These are phyloP conservation scores for Neofusicoccum laricinum DNA, from an alignment of 2,329 filamentous ascomycete genomes.

Conservation along the genomic window DNA sequence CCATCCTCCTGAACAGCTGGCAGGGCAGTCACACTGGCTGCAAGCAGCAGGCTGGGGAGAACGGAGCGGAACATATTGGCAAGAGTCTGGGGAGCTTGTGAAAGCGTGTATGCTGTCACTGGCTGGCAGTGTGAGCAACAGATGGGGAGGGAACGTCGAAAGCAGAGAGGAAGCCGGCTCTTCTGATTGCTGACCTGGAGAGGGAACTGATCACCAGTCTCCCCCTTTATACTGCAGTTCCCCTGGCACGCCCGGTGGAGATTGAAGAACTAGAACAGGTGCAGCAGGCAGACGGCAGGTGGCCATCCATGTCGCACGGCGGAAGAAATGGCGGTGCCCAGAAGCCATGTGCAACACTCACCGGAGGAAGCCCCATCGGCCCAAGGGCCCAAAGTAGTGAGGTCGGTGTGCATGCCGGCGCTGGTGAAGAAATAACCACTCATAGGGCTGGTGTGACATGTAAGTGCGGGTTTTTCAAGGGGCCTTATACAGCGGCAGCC, in stretches of 20 bases:
- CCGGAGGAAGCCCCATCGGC: not conserved
- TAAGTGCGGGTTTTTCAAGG: not conserved
- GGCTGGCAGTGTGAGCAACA: not conserved
- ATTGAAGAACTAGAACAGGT: not conserved
- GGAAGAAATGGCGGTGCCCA: not conserved
- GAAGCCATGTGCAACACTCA: constrained; percentile 16
- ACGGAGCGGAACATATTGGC: constrained; percentile 1
- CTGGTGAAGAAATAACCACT: not conserved
- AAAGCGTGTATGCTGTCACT: not conserved
- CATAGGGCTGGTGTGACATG: constrained; percentile 10
- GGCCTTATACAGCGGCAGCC: not conserved
- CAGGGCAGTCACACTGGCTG: not conserved
- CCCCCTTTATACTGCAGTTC: not conserved
- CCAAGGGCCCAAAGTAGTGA: not conserved
- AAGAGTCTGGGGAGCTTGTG: not conserved
- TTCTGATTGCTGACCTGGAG: not conserved
- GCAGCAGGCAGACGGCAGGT: not conserved
- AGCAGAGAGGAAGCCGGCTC: not conserved
- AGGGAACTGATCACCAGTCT: not conserved
- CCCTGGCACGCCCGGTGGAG: not conserved
- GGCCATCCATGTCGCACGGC: constrained; percentile 14
- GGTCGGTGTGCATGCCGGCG: not conserved
- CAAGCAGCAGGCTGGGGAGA: constrained; percentile 4
- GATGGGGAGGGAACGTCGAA: not conserved
- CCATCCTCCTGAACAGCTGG: not conserved